phyloP scores from a whole-genome alignment of 176 grass and related monocot species.

The Avena atlantica region DNA sequence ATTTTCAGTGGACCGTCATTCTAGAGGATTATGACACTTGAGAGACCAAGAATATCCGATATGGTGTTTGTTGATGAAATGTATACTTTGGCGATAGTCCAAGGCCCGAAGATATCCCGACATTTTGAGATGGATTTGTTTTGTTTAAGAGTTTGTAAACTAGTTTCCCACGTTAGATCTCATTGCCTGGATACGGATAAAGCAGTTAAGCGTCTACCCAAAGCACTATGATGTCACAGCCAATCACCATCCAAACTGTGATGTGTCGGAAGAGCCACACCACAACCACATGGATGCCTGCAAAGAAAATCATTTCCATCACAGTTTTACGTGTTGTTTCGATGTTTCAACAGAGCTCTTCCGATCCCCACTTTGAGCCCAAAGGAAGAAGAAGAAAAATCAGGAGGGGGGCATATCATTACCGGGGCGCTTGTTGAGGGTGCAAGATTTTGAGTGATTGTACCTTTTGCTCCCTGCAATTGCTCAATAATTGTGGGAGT shows the following conservation, averaged over 20 bases:
- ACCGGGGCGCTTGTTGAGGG: slow-evolving; percentile 36
- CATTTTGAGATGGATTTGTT: too few species aligned
- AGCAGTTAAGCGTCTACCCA: neutral
- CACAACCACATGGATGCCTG: neutral
- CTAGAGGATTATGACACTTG: neutral
- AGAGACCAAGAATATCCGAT: neutral
- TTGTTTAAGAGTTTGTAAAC: neutral
- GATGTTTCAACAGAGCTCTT: neutral
- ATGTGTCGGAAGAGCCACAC: neutral
- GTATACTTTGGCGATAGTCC: neutral
- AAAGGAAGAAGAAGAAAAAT: neutral
- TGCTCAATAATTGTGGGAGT: slow-evolving; percentile 62
- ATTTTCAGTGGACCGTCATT: neutral
- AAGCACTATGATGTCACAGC: neutral
- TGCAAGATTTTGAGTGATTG: slow-evolving; percentile 35
- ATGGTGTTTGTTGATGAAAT: neutral
- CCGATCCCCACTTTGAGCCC: slow-evolving; percentile 9
- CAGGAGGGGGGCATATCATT: slow-evolving; percentile 36
- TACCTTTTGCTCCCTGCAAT: slow-evolving; percentile 58
- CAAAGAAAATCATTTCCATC: slow-evolving; percentile 11
- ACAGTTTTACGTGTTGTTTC: slow-evolving; percentile 40
- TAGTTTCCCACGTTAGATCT: neutral
- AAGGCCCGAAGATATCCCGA: neutral
- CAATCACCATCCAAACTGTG: slow-evolving; percentile 12
- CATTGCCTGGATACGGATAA: neutral